These are phyloP conservation scores for Triticum turgidum DNA, from an alignment of 176 grass and related monocot genomes.

Conservation along the genomic window DNA sequence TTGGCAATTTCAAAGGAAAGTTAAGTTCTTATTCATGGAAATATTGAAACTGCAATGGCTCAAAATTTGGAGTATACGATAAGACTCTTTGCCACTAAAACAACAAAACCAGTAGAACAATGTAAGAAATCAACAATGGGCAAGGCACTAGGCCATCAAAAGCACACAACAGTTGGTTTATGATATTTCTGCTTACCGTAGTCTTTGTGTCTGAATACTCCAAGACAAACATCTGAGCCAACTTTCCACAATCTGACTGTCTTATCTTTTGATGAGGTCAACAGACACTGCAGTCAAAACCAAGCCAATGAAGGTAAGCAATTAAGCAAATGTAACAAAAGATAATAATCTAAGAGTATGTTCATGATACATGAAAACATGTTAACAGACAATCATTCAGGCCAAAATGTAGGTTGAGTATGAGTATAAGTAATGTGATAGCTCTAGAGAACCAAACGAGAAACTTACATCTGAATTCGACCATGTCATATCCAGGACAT, in stretches of 20 bases:
- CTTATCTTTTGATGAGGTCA: constrained; percentile 94
- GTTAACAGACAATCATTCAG: neutral
- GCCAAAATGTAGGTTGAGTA: neutral
- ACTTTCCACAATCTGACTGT: constrained; percentile 92
- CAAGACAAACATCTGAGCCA: constrained; percentile 67
- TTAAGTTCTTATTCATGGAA: constrained; percentile 3
- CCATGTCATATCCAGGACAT: constrained; percentile 87
- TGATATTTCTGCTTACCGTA: constrained; percentile 57
- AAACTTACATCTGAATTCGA: constrained; percentile 80
- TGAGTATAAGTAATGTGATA: neutral
- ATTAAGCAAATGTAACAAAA: constrained; percentile 7
- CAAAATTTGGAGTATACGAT: neutral
- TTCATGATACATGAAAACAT: neutral
- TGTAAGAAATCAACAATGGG: neutral
- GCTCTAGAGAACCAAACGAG: neutral
- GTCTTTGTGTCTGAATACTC: constrained; percentile 72
- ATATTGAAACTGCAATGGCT: neutral
- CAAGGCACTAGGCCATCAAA: neutral
- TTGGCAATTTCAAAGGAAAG: constrained; percentile 21
- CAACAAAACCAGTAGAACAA: neutral
- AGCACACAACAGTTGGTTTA: neutral
- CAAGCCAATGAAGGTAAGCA: constrained; percentile 19
- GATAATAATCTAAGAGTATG: neutral
- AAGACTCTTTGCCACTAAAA: neutral
- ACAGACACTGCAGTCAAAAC: constrained; percentile 62